phyloP scores from a whole-genome alignment of 2,329 filamentous ascomycete species.

The Fusarium sororula region DNA sequence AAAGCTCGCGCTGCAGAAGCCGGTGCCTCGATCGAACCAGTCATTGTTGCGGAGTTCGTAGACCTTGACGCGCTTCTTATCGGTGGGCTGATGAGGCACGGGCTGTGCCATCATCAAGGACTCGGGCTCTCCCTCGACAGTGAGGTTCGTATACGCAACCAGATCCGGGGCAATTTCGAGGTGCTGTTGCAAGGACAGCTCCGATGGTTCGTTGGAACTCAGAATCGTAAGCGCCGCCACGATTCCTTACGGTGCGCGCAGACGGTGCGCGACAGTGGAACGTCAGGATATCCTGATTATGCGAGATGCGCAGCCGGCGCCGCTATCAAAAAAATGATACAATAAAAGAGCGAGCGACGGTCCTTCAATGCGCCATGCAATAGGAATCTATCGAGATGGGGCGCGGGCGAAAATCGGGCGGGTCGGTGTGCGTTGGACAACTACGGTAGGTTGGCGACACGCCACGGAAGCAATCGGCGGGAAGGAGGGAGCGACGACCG shows the following conservation, averaged over 20 bases:
- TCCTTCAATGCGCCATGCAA: conserved; percentile 49
- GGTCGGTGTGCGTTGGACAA: conserved; percentile 32
- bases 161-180: conserved; percentile 65
- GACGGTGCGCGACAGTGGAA: conserved; percentile 39
- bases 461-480: conserved; percentile 37
- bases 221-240: conserved; percentile 68
- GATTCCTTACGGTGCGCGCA: conserved; percentile 50
- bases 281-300: conserved; percentile 15
- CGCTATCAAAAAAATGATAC: conserved; percentile 28
- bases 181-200: conserved; percentile 69
- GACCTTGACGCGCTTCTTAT: conserved; percentile 90
- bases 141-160: conserved; percentile 59
- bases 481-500: conserved; percentile 33
- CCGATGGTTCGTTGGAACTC: conserved; percentile 60
- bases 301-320: conserved; percentile 28
- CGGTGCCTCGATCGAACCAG: conserved; percentile 98
- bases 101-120: conserved; percentile 76
- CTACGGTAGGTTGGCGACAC: conserved; percentile 32
- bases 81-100: conserved; percentile 73
- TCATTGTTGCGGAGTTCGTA: conserved; percentile 99
- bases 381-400: conserved; percentile 17
- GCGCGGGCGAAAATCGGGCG: conserved; percentile 29
- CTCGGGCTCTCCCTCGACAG: conserved; percentile 64
- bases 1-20: conserved; percentile 86
- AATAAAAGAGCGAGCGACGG: conserved; percentile 29